These are phyloP conservation scores for Asterochloris erici DNA, from an alignment of 139 green algal genomes.

Conservation along the genomic window DNA sequence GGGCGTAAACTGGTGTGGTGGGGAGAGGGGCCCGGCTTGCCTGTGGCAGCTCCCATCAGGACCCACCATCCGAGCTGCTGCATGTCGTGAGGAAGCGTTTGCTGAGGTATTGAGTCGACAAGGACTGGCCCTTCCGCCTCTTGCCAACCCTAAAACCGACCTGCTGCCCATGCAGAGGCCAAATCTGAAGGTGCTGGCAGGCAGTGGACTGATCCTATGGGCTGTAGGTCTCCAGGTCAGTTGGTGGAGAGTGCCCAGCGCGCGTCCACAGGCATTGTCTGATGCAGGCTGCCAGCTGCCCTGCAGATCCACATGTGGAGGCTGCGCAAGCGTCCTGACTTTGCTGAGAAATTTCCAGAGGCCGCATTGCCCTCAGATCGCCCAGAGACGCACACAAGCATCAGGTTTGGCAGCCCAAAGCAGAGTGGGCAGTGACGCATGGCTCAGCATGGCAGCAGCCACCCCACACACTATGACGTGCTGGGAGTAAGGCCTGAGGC, in stretches of 20 bases:
- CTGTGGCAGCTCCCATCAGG: no score
- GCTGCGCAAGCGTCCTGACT: constrained; percentile 18
- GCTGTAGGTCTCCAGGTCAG: constrained; percentile 19
- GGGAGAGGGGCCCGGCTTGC: no score
- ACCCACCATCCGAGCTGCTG: no score
- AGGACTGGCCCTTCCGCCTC: no score
- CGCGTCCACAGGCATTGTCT: background rate
- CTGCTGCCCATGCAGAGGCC: background rate
- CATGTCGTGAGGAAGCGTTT: no score
- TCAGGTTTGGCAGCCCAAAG: background rate
- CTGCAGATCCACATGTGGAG: constrained; percentile 17
- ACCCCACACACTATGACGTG: background rate
- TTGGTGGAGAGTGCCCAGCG: background rate
- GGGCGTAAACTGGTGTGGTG: no score
- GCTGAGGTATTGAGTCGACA: no score
- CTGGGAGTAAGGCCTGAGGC: background rate
- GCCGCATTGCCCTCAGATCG: background rate
- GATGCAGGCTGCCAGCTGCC: background rate
- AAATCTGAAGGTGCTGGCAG: constrained; percentile 5
- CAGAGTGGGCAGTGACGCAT: background rate
- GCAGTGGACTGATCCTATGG: constrained; percentile 13
- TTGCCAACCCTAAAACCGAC: no score
- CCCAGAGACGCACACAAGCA: background rate
- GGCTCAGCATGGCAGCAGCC: background rate
- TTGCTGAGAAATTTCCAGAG: constrained; percentile 21